Base-by-base conservation (phyloP, 2,329 filamentous ascomycete genomes). In the Exserohilum turcica region DNA sequence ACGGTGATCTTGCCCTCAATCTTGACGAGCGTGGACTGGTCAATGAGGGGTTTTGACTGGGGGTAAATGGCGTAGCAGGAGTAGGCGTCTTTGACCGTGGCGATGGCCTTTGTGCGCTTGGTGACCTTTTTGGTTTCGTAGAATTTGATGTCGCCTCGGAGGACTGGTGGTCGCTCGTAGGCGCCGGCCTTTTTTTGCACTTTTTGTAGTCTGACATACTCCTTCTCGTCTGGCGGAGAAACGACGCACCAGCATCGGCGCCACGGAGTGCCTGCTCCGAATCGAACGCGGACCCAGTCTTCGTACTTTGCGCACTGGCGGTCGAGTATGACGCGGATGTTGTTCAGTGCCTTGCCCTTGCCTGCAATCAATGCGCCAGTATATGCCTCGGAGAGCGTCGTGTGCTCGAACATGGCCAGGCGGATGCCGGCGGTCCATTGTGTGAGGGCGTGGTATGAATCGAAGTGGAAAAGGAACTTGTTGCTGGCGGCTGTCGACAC, bases 381-480 rank as follows among this genome's bases (percentile, higher is more conserved):
- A 72, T 99, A 99, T 1, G 94, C 92, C 77, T 99, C 94, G 71
- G 97, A 93, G 29, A 99, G 79, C 0, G 91, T 91, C 1, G 92
- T 87, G 69, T 97, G 90, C 77, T 99, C 94, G 73, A 88, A 97
- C 84, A 97, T 96, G 66, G 93, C 85, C 18, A 99, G 84, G 40
- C 94, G 87, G 63, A 99, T 97, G 38, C 89, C 91, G 13, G 94
- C 89, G 1, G 94, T 96, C 94, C 94, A 99, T 76, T 97, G 92
- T 2, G 92, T 88, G 48, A 99, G 80, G 0, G 93, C 96, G 70
- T 96, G 90, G 62, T 93, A 86, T 0, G 93, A 96, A 74, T 95
- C 96, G 78, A 99, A 99, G 74, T 97, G 94, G 32, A 99, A 82
- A 1, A 99, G 81, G 71, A 97, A 97, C 62, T 94, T 88, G 74